Base-by-base conservation (phyloP, 495 filamentous ascomycete genomes). In the Neurospora africana region DNA sequence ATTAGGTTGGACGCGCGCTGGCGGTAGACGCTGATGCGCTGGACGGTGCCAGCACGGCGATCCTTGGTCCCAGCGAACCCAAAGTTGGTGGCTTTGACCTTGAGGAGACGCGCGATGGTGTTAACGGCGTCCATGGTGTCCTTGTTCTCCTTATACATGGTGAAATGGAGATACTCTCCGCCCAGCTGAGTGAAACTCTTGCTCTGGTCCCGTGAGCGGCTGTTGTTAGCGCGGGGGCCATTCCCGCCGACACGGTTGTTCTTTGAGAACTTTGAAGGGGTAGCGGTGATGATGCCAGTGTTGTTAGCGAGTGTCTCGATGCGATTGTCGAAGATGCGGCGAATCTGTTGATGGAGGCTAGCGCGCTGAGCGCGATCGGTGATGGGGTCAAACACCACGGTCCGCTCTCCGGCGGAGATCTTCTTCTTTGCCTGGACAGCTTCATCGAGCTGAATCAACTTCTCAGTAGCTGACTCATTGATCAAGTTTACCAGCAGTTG, bases 101-200 rank as follows among this genome's bases (percentile, higher is more conserved):
- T 89, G 39, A 97, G 76, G 21, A 88, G 84, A 65, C 89, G 88
- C 0, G 89, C 88, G 9, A 98, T 82, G 72, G 89, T 91, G 9
- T 86, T 88, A 36, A 96, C 84, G 0, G 92, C 90, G 74, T 99
- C 95, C 93, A 98, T 97, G 2, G 96, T 99, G 76, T 99, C 96
- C 75, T 93, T 93, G 81, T 99, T 99, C 81, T 98, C 95, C 82
- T 99, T 99, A 85, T 94, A 95, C 44, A 99, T 87, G 0, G 93
- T 92, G 78, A 98, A 96, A 79, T 99, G 95, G 9, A 98, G 86
- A 77, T 93, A 94, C 10, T 91, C 88, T 1, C 92, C 93, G 21
- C 91, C 91, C 13, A 89, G 85, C 71, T 79, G 74, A 39, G 41
- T 39, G 17, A 74, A 79, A 33, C 77, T 79, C 53, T 75, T 74